Base-by-base conservation (phyloP, 768 basidiomycete species). In the Erythrobasidium yunnanense region DNA sequence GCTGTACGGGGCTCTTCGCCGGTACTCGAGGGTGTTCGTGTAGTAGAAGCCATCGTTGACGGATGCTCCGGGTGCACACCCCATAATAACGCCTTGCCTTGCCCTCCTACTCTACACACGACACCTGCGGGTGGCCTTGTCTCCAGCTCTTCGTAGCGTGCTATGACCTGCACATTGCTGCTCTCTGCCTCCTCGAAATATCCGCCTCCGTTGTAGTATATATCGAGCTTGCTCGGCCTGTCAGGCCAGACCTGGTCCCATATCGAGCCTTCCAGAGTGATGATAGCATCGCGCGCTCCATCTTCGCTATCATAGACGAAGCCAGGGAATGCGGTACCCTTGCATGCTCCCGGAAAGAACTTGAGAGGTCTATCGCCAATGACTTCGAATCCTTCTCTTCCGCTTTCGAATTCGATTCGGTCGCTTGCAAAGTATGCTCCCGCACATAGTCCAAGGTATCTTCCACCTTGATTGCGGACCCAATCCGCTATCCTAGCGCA, bases 361-460 rank as follows among this genome's bases (percentile, higher is more conserved):
- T 71, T 74, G 25, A 81, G 71, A 35, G 79, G 79, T n/a, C 80
- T 67, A 30, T 73, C 68, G 2, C 78, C 79, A 0, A 69, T 54
- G 0, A 80, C 79, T 70, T 79, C 76, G 65, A 78, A 70, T 4
- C 55, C 56, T 0, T 22, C 30, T n/a, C 49, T 76, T 68, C 68
- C 79, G 8, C 74, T 65, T 70, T 80, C 78, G 74, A 80, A 81
- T 52, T 73, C 76, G 55, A 80, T 75, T 51, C 73, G 63, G 7
- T 38, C 50, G 4, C 78, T 78, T 0, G 80, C 81, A 60, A 82
- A 82, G 53, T 81, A 84, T 0, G 81, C 80, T 0, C 83, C 82
- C 4, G 82, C 81, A 51, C 84, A 83, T 13, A 90, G 77, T 1
- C 83, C 84, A 2, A 91, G 77, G 69, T 85, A 81, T n/a, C 77